Evolutionary conservation across 768 basidiomycete species (phyloP).

Genomic region (Mycena belliarum): DNA sequence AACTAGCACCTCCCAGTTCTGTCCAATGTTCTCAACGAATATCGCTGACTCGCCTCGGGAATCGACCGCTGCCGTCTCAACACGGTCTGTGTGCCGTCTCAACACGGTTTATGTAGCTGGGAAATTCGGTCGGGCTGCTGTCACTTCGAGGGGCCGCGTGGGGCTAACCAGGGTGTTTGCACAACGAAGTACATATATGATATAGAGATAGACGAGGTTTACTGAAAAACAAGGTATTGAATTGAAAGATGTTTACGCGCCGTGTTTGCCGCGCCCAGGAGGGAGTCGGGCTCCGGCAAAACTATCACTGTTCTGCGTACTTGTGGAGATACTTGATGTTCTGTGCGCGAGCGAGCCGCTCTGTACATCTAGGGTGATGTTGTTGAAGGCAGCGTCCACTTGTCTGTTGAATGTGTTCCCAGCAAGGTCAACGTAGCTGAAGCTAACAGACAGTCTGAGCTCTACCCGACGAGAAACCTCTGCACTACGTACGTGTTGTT

Average conservation of each 20-base stretch:
- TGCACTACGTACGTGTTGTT: conserved; percentile 52
- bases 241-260: not conserved
- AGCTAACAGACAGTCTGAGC: conserved; percentile 25
- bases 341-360: conserved; percentile 44
- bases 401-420: conserved; percentile 64
- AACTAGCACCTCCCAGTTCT: not conserved
- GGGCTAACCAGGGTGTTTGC: not conserved
- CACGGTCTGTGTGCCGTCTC: conserved; percentile 14
- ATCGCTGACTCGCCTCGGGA: conserved; percentile 8
- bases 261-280: conserved; percentile 9
- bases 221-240: not conserved
- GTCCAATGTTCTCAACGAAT: conserved; percentile 27
- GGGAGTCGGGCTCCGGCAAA: conserved; percentile 19
- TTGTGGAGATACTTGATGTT: not conserved
- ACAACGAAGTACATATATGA: not conserved
- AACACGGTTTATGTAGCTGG: conserved; percentile 15
- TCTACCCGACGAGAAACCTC: too few species aligned
- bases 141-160: not conserved
- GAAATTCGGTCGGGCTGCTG: conserved; percentile 7
- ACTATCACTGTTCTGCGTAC: not conserved
- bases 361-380: conserved; percentile 60
- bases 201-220: not conserved
- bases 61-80: conserved; percentile 20
- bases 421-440: conserved; percentile 56
- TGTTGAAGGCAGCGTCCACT: conserved; percentile 62